Percentiles rank a stretch among this genome's conserved stretches.
phyloP scores from a whole-genome alignment of 352 stramenopile genomes.

The Plasmopara viticola region DNA sequence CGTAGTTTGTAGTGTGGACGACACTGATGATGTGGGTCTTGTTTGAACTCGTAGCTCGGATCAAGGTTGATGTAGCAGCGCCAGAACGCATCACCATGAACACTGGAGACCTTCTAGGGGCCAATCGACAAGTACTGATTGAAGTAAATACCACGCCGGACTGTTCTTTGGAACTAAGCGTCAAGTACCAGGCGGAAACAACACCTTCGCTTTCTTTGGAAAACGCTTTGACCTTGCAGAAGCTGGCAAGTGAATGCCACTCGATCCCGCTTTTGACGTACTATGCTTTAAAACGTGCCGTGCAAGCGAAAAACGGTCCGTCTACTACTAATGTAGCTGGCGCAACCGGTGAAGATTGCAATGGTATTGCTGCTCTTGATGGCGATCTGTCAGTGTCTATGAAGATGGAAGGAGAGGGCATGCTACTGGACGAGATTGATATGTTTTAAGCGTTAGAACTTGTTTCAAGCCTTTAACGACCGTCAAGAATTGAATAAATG shows the following conservation, averaged over 20 bases:
- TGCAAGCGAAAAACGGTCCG: constrained; percentile 39
- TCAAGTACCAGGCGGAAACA: constrained; percentile 46
- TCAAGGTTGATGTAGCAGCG: constrained; percentile 78
- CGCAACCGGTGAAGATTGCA: constrained; percentile 50
- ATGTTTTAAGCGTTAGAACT: constrained; percentile 45
- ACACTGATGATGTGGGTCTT: not conserved
- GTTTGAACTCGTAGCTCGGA: constrained; percentile 30
- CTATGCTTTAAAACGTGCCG: constrained; percentile 54
- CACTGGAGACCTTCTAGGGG: constrained; percentile 44
- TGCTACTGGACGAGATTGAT: constrained; percentile 82
- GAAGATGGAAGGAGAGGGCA: constrained; percentile 80
- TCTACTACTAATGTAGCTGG: constrained; percentile 10
- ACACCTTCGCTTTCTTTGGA: constrained; percentile 27
- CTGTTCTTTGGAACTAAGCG: constrained; percentile 52
- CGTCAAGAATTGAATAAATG: too few species aligned
- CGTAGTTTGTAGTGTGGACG: not conserved
- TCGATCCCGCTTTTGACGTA: constrained; percentile 77
- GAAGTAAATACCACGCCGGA: constrained; percentile 62
- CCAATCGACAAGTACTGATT: constrained; percentile 58
- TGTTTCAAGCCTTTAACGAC: too few species aligned
- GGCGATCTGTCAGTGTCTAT: constrained; percentile 65
- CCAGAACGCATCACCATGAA: constrained; percentile 79
- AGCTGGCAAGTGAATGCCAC: constrained; percentile 52
- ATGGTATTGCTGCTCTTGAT: constrained; percentile 70
- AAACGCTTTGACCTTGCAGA: constrained; percentile 38